Base-by-base conservation (phyloP, 108 stramenopile species). In the Nannochloropsis gaditana region DNA sequence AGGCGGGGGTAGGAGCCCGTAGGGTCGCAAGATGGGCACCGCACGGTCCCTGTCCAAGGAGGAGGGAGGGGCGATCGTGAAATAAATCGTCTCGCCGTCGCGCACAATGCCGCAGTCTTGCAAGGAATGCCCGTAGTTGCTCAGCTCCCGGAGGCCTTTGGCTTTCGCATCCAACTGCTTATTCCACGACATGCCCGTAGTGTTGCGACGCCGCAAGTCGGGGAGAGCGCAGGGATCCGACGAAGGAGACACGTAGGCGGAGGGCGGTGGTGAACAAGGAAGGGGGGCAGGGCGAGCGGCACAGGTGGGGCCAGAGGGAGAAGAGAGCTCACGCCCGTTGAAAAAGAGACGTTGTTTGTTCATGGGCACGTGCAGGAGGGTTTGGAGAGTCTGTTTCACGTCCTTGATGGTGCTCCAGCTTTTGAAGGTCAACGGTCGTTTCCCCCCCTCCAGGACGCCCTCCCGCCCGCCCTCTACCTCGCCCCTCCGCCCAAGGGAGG, bases 331-430 rank as follows among this genome's bases (percentile, higher is more conserved):
- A 1, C 87, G 79, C 11, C 84, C 87, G n/a, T 80, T 44, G 47
- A 84, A 87, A 44, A 87, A 87, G 19, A 84, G 79, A 21, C 87
- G 73, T 83, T 87, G 87, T 31, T 41, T 43, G 11, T 11, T 80
- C 80, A 85, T 45, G 44, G 87, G 83, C 19, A 88, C 79, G 45
- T 88, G 87, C 47, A 88, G 81, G 81, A 88, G 45, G 19, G 43
- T 81, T 84, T 84, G 84, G 50, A 88, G 84, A 8, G 43, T 45
- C 17, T 43, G 43, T 43, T 88, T 88, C 1, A 88, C 80, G 43
- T 88, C 87, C 50, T 88, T 88, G 43, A 88, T 84, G 8, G 83
- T 85, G 84, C 82, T 82, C 87, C 87, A 88, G 9, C 84, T 84
- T 42, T 88, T 88, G 0, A 88, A 81, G 81, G 79, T 80, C 43